Conservation (phyloP, 371 early-diverging fungal genomes). For the Lichtheimia ramosa region DNA sequence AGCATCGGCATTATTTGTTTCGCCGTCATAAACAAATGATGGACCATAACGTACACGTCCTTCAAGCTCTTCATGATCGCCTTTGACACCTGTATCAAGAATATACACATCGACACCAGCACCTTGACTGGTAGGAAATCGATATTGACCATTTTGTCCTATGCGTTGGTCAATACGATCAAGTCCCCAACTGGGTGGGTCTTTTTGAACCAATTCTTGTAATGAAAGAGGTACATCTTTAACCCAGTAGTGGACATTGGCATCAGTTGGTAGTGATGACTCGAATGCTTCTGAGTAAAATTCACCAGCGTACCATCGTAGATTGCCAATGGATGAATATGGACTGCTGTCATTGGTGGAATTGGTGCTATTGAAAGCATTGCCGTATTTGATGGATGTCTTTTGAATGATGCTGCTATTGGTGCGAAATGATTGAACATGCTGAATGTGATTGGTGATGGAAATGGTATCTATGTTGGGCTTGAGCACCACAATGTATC, state of each 20-base stretch:
- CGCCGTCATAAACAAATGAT: constrained; percentile 15
- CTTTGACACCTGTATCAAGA: constrained; percentile 34
- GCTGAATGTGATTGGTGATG: constrained; percentile 34
- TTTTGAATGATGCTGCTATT: constrained; percentile 3
- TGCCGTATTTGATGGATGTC: background rate
- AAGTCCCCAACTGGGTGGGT: constrained; percentile 49
- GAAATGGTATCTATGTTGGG: constrained; percentile 15
- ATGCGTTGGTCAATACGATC: constrained; percentile 46
- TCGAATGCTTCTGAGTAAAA: constrained; percentile 29
- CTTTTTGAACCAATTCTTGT: constrained; percentile 42
- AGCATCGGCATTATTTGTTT: background rate
- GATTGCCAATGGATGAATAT: constrained; percentile 34
- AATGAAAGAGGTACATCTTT: constrained; percentile 36
- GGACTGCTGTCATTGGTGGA: background rate
- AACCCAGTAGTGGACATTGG: constrained; percentile 39
- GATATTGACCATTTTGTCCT: constrained; percentile 35
- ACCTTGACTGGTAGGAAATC: constrained; percentile 35
- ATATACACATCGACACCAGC: constrained; percentile 39
- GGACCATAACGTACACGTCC: constrained; percentile 32
- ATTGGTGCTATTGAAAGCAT: constrained; percentile 1
- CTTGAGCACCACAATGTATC: constrained; percentile 41
- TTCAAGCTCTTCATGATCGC: constrained; percentile 35
- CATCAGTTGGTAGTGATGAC: constrained; percentile 12
- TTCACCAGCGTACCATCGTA: constrained; percentile 39
- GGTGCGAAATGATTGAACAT: constrained; percentile 17